Conservation (phyloP, 2,329 filamentous ascomycete genomes). For the Cordyceps sp. region DNA sequence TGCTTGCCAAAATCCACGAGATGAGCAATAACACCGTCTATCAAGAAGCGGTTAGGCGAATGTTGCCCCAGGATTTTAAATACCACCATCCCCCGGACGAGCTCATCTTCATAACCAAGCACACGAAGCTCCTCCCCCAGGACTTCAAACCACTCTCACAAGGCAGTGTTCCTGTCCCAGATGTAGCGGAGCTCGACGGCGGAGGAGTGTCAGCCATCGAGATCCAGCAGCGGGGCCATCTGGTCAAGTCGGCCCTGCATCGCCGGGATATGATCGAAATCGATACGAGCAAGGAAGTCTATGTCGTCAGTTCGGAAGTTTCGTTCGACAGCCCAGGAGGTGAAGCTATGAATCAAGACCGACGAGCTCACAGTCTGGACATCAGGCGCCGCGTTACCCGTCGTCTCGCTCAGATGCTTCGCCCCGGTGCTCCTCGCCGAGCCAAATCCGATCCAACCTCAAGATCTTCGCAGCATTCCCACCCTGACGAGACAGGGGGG, state of each 20-base stretch:
- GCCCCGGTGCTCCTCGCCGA: not conserved
- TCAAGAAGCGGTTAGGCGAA: not conserved
- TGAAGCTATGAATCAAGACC: not conserved
- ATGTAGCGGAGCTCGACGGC: not conserved
- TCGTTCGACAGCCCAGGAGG: no score
- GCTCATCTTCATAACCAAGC: not conserved
- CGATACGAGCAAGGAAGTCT: not conserved
- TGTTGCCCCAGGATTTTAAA: not conserved
- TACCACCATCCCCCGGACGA: not conserved
- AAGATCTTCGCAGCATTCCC: not conserved
- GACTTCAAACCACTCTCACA: not conserved
- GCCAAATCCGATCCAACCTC: not conserved
- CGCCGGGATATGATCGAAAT: not conserved
- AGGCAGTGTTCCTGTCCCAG: no score
- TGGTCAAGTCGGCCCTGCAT: not conserved
- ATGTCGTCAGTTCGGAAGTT: not conserved
- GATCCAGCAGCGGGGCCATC: not conserved
- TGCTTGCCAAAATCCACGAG: not conserved
- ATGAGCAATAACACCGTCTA: not conserved
- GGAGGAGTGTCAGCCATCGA: no score
- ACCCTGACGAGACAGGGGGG: not conserved
- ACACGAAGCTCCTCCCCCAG: not conserved
- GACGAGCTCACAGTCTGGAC: not conserved
- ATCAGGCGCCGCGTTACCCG: not conserved
- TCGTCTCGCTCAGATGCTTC: not conserved